Percentiles rank a stretch among this genome's conserved stretches.
phyloP scores from a whole-genome alignment of 2,329 filamentous ascomycete species.

The Fusarium nematophilum region DNA sequence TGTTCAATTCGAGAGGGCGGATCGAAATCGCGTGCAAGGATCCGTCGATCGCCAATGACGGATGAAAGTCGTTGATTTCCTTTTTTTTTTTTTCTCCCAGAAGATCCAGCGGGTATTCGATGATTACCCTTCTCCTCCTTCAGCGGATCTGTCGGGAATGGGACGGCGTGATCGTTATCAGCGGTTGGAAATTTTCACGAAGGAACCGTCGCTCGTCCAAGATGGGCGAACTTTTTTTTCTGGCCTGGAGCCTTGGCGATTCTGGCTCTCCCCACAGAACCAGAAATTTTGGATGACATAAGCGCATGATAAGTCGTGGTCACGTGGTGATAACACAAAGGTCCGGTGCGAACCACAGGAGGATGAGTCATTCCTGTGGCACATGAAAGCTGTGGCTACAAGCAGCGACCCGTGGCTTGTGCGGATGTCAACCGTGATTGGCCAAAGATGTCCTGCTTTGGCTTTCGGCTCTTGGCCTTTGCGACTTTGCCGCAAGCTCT shows the following conservation, averaged over 20 bases:
- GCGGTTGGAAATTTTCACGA: conserved; percentile 51
- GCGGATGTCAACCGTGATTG: conserved; percentile 18
- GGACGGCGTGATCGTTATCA: conserved; percentile 34
- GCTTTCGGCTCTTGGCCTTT: too few species aligned
- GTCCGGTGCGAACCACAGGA: neutral
- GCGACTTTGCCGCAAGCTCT: conserved; percentile 30
- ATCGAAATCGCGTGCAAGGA: conserved; percentile 36
- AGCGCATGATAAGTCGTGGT: conserved; percentile 27
- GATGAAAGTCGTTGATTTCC: conserved; percentile 2
- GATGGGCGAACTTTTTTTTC: conserved; percentile 51
- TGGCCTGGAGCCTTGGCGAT: conserved; percentile 29
- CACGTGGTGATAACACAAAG: conserved; percentile 31
- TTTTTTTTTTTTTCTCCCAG: too few species aligned
- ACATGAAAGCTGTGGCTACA: conserved; percentile 13
- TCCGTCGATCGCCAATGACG: conserved; percentile 12
- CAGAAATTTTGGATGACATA: conserved; percentile 37
- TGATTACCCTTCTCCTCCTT: neutral
- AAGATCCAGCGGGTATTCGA: neutral
- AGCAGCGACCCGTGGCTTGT: conserved; percentile 14
- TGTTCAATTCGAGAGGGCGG: too few species aligned
- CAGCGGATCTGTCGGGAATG: conserved; percentile 7
- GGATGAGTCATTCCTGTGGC: conserved; percentile 29
- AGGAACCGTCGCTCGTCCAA: conserved; percentile 36
- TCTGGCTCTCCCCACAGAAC: conserved; percentile 34
- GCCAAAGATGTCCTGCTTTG: too few species aligned